A percentile compares a stretch with the other conserved stretches of the same genome.
phyloP scores from a whole-genome alignment of 2,329 filamentous ascomycete genomes.

The Pseudogymnoascus sp. region DNA sequence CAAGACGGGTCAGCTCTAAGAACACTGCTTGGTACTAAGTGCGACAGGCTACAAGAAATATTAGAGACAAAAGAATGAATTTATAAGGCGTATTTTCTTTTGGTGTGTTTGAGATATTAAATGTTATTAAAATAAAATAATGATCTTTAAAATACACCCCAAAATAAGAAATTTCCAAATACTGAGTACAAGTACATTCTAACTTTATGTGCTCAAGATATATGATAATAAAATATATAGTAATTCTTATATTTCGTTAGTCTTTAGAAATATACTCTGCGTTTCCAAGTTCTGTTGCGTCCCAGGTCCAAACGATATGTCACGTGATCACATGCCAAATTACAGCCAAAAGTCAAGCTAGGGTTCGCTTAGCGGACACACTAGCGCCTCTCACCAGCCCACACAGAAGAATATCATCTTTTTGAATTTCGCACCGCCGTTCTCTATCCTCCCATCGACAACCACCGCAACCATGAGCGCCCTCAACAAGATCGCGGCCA shows the following conservation, averaged over 20 bases:
- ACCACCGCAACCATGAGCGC: conserved; percentile 54
- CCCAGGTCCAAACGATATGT: background rate
- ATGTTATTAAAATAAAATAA: no score
- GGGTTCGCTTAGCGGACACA: background rate
- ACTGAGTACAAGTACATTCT: no score
- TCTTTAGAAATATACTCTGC: background rate
- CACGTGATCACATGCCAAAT: background rate
- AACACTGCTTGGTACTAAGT: no score
- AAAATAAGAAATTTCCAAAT: no score
- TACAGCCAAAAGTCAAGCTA: background rate
- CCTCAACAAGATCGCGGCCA: conserved; percentile 96
- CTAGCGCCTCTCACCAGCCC: conserved; percentile 1
- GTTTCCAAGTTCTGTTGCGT: no score
- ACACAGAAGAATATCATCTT: background rate
- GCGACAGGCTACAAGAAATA: no score
- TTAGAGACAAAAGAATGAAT: no score
- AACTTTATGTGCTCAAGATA: no score
- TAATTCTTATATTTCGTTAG: background rate
- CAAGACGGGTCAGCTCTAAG: no score
- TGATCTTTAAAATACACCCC: no score
- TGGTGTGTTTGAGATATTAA: no score
- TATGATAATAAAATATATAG: background rate
- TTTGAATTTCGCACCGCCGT: conserved; percentile 1
- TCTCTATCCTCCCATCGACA: conserved; percentile 9
- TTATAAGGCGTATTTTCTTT: no score